phyloP scores from a whole-genome alignment of 441 rosid genomes.

The Aquilaria agallochum region DNA sequence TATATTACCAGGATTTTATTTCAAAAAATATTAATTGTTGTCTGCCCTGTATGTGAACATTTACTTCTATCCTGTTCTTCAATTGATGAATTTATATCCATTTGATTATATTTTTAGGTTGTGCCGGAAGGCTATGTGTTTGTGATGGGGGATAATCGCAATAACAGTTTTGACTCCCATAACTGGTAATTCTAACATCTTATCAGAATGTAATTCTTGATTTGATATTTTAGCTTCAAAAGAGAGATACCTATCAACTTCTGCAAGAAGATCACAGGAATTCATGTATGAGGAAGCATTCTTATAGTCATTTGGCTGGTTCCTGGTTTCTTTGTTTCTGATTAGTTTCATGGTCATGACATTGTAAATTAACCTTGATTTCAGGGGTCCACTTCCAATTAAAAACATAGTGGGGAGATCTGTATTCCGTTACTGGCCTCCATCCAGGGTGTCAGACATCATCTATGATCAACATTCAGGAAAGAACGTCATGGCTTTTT shows the following conservation, averaged over 20 bases:
- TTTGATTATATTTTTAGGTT: constrained; percentile 27
- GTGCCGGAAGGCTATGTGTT: constrained; percentile 66
- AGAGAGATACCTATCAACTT: no score
- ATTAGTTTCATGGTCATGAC: not conserved
- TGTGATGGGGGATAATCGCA: constrained; percentile 74
- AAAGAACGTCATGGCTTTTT: constrained; percentile 33
- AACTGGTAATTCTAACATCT: constrained; percentile 41
- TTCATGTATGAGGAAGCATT: not conserved
- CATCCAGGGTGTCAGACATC: constrained; percentile 68
- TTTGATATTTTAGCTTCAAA: no score
- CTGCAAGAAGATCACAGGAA: not conserved
- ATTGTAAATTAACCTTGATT: constrained; percentile 13
- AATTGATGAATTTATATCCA: no score
- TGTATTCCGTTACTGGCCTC: constrained; percentile 69
- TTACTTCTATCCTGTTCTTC: constrained; percentile 1
- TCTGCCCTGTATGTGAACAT: no score
- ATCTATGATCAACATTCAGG: constrained; percentile 28
- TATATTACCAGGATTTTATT: not conserved
- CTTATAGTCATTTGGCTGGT: not conserved
- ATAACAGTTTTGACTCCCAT: constrained; percentile 70
- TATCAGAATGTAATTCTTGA: no score
- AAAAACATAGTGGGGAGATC: constrained; percentile 64
- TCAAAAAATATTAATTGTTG: not conserved
- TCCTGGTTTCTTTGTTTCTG: constrained; percentile 1
- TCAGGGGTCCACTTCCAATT: constrained; percentile 77